Evolutionary conservation across 2,329 filamentous ascomycete species (phyloP).

Genomic region (Penicillium sumatraense): DNA sequence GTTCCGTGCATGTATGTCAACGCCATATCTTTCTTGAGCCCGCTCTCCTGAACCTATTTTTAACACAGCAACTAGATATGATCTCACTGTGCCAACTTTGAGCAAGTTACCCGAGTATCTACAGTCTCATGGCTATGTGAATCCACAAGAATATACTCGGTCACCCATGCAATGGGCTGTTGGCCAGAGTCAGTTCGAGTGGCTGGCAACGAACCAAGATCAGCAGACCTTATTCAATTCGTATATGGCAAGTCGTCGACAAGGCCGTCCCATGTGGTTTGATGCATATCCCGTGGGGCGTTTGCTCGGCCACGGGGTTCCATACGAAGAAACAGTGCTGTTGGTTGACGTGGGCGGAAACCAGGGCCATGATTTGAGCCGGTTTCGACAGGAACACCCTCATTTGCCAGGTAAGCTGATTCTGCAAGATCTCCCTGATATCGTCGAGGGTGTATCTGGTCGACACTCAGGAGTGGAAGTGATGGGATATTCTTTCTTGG

Average conservation of each 20-base stretch:
- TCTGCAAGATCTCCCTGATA: conserved; percentile 46
- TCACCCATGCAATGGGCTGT: conserved; percentile 40
- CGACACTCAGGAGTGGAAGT: conserved; percentile 26
- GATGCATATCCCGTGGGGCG: conserved; percentile 36
- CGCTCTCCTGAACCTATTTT: background rate
- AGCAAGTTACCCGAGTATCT: conserved; percentile 38
- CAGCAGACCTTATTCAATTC: conserved; percentile 38
- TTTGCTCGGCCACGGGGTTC: conserved; percentile 27
- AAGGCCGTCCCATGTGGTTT: conserved; percentile 37
- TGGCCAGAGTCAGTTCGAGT: conserved; percentile 40
- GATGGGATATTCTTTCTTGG: conserved; percentile 41
- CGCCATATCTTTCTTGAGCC: background rate
- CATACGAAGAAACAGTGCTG: conserved; percentile 34
- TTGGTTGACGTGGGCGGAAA: conserved; percentile 51
- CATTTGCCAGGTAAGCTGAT: conserved; percentile 41
- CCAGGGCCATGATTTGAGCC: conserved; percentile 43
- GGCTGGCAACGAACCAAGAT: conserved; percentile 30
- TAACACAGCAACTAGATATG: conserved; percentile 17
- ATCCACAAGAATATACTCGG: conserved; percentile 32
- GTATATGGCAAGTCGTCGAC: conserved; percentile 39
- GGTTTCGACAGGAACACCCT: conserved; percentile 36
- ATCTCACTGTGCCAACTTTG: conserved; percentile 37
- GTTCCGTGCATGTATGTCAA: conserved; percentile 34
- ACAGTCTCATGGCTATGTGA: conserved; percentile 28
- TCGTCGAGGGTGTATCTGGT: conserved; percentile 18